A percentile compares a stretch with the other conserved stretches of the same genome.
Evolutionary conservation across 2,329 filamentous ascomycete species (phyloP).

Genomic region (Penicillium rolfsii): DNA sequence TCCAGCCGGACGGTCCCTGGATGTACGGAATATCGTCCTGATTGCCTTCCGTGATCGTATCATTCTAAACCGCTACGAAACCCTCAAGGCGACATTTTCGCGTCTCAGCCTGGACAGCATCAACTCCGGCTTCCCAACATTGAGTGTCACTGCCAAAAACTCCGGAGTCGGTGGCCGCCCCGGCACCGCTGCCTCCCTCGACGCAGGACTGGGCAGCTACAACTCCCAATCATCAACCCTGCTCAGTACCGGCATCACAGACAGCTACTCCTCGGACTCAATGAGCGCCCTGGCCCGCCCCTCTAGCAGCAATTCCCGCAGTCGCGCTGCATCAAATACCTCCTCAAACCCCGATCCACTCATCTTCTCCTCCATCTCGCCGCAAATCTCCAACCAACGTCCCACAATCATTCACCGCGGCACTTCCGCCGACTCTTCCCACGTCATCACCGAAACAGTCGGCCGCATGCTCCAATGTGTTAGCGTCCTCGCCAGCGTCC

Average conservation of each 20-base stretch:
- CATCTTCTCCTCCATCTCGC: constrained; percentile 49
- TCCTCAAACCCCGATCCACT: constrained; percentile 55
- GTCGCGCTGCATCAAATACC: constrained; percentile 84
- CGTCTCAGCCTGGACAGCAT: constrained; percentile 82
- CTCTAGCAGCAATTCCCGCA: constrained; percentile 54
- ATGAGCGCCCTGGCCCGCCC: constrained; percentile 43
- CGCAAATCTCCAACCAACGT: constrained; percentile 29
- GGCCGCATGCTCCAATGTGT: constrained; percentile 96
- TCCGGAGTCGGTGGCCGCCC: constrained; percentile 59
- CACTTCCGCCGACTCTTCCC: constrained; percentile 52
- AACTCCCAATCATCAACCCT: constrained; percentile 79
- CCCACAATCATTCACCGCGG: constrained; percentile 41
- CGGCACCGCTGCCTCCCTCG: constrained; percentile 74
- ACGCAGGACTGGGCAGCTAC: constrained; percentile 75
- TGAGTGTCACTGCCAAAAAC: constrained; percentile 47
- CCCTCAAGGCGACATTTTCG: constrained; percentile 86
- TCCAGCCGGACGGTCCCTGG: constrained; percentile 65
- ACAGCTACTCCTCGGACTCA: constrained; percentile 56
- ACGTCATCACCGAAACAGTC: constrained; percentile 89
- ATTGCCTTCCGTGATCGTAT: constrained; percentile 86
- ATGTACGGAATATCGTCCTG: constrained; percentile 86
- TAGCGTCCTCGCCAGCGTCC: constrained; percentile 80
- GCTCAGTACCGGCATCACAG: constrained; percentile 63
- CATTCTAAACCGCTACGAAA: constrained; percentile 85
- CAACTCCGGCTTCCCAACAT: constrained; percentile 53